Conservation (phyloP, 345 rosid species). For the Kandelia obovata region DNA sequence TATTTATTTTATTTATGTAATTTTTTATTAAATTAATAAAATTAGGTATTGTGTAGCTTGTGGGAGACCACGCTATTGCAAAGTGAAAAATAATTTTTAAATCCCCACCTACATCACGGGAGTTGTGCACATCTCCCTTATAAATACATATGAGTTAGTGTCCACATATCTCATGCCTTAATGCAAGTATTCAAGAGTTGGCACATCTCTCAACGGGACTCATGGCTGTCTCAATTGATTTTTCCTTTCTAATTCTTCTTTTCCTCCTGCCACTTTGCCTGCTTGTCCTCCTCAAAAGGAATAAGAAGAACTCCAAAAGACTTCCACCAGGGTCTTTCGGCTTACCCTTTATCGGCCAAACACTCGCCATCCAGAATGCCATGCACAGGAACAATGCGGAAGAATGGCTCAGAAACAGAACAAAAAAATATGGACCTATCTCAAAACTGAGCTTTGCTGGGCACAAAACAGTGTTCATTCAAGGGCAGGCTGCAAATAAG, state of each 20-base stretch:
- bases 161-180: no score
- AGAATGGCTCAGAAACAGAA: conserved; percentile 33
- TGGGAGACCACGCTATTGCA: no score
- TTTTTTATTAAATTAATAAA: no score
- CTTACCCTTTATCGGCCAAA: conserved; percentile 38
- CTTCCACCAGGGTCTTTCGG: conserved; percentile 45
- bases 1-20: no score
- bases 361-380: conserved; percentile 28
- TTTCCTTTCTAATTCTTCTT: not conserved
- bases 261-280: conserved; percentile 25
- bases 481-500: conserved; percentile 39
- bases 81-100: no score
- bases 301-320: conserved; percentile 10
- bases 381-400: conserved; percentile 22
- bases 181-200: no score
- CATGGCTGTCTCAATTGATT: not conserved
- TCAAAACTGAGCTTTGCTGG: conserved; percentile 34
- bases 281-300: conserved; percentile 3
- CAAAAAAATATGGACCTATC: conserved; percentile 33
- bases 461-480: conserved; percentile 25
- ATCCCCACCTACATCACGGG: no score
- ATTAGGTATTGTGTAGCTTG: no score
- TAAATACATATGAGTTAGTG: no score
- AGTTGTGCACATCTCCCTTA: no score
- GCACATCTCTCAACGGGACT: no score